Evolutionary conservation across 2,329 filamentous ascomycete genomes (phyloP).

Genomic region (Colletotrichum gigasporum): DNA sequence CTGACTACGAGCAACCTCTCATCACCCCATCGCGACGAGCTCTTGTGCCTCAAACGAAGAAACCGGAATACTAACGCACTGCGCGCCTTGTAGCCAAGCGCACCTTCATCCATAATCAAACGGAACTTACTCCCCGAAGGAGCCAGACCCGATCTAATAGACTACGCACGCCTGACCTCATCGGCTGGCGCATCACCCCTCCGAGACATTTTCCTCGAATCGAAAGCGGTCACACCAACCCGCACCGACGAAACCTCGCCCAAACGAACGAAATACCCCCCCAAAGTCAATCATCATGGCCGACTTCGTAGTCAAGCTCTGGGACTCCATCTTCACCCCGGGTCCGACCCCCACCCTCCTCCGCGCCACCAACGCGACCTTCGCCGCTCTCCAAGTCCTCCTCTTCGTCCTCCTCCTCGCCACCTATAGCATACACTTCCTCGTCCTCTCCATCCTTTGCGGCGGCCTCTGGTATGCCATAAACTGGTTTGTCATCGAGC

Average conservation of each 20-base stretch:
- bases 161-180: not conserved
- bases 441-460: slow-evolving; percentile 81
- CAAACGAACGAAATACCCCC: not conserved
- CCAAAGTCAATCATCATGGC: slow-evolving; percentile 55
- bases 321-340: slow-evolving; percentile 92
- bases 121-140: not conserved
- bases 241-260: not conserved
- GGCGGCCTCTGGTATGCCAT: slow-evolving; percentile 90
- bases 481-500: slow-evolving; percentile 92
- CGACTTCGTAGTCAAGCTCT: slow-evolving; percentile 77
- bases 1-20: not conserved
- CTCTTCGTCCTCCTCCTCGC: slow-evolving; percentile 79
- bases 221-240: not conserved
- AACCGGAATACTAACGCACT: not conserved
- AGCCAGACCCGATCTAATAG: too few relatives aligned
- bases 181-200: not conserved
- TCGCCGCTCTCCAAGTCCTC: slow-evolving; percentile 84
- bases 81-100: not conserved
- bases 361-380: slow-evolving; percentile 88
- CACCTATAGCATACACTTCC: slow-evolving; percentile 90
- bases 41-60: not conserved
- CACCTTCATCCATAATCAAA: not conserved
- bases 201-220: not conserved
- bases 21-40: not conserved
- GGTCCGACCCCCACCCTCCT: slow-evolving; percentile 90